Evolutionary conservation across 2,329 filamentous ascomycete genomes (phyloP).

Genomic region (Ambrosiella beaveri): DNA sequence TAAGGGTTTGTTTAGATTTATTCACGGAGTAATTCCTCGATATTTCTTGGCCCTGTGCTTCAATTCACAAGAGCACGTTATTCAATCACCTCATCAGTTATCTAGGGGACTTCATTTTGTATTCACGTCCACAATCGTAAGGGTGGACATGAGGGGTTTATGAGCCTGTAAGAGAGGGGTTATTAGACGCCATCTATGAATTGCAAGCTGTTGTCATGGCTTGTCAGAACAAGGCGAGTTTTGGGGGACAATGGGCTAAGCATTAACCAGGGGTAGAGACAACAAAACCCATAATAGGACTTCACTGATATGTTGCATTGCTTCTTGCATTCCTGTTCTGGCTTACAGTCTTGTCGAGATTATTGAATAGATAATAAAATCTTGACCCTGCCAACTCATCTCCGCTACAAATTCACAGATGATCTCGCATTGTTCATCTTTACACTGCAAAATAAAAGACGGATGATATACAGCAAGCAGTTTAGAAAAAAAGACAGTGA

Average conservation of each 20-base stretch:
- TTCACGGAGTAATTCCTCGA: not conserved
- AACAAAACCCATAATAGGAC: not conserved
- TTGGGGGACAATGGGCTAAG: not conserved
- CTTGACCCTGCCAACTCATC: too few species aligned
- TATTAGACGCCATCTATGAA: not conserved
- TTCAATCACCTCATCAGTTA: too few species aligned
- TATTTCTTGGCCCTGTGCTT: not conserved
- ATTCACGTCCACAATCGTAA: too few species aligned
- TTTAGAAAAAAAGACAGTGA: too few species aligned
- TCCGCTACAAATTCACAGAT: too few species aligned
- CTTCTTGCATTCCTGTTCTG: not conserved
- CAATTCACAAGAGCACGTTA: too few species aligned
- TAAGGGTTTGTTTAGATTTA: slow-evolving; percentile 9
- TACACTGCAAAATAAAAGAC: too few species aligned
- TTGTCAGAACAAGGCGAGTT: not conserved
- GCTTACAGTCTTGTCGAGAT: not conserved
- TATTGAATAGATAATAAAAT: not conserved
- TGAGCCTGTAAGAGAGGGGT: not conserved
- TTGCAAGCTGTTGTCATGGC: not conserved
- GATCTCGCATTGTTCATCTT: too few species aligned
- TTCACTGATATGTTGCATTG: not conserved
- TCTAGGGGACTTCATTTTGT: too few species aligned
- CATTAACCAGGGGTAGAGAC: slow-evolving; percentile 1
- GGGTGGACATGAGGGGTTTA: too few species aligned
- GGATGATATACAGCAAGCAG: too few species aligned